Evolutionary conservation across 1,284 basidiomycete species (phyloP), one percentile per base, ranked within the genome.

Genomic region (Cerioporus squamosus): DNA sequence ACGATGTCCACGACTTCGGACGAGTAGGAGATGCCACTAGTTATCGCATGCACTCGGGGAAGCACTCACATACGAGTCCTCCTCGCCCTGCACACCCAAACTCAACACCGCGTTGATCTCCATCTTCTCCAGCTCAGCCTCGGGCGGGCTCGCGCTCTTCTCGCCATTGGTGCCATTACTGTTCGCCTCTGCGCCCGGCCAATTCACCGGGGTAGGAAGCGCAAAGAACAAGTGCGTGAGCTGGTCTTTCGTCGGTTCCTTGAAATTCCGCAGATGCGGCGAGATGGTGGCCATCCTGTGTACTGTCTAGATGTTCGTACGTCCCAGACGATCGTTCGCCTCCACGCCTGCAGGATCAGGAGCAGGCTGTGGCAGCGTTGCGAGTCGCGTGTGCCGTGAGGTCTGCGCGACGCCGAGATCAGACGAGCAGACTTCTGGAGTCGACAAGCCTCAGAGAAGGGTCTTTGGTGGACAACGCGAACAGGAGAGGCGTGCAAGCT

Each of bases 31-130:
- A 36, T 36, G 33, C 33, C 12, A 22, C 39, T 24, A 14, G 39
- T 38, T 18, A 29, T 7, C 10, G 23, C 49, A 31, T 23, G 20
- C 8, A 20, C 15, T 15, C 14, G 39, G 1, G 33, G 9, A 3
- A 23, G 48, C 53, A 87, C 94, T 81, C 78, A 96, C 95, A 77
- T 96, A 97, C 48, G 95, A 92, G 69, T 97, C 95, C 75, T 95
- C 93, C 66, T 91, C 82, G 20, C 88, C 93, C 63, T 94, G 81
- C 38, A 79, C 79, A 44, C 83, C 85, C n/a, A 97, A 79, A 69
- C 87, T 93, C 59, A 98, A 78, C 33, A 97, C 91, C 15, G 95
- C 94, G 67, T 90, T 95, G 65, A 97, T 95, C 62, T 97, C 95
- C 85, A 94, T 91, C 74, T 82, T 86, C 72, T 90, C 87, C n/a